phyloP scores from a whole-genome alignment of 352 stramenopile species.

The Phytophthora brassicae region DNA sequence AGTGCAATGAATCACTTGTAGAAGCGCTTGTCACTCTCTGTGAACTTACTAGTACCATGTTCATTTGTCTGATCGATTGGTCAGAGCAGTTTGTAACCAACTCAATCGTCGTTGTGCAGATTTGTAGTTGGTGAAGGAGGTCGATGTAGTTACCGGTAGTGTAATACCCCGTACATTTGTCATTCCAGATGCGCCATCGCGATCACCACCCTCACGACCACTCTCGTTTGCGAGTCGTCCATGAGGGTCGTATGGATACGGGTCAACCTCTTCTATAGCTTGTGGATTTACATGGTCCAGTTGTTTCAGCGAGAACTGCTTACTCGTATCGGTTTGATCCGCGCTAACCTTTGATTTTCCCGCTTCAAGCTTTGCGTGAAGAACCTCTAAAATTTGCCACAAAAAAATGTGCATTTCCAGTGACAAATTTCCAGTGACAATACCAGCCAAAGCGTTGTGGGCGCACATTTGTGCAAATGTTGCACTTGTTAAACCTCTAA shows the following conservation, averaged over 20 bases:
- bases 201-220: constrained; percentile 32
- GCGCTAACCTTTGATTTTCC: constrained; percentile 8
- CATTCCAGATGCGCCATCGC: constrained; percentile 28
- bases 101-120: constrained; percentile 87
- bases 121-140: constrained; percentile 82
- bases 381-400: constrained; percentile 84
- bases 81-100: constrained; percentile 85
- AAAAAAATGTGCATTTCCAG: constrained; percentile 71
- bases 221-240: constrained; percentile 30
- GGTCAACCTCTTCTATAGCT: constrained; percentile 84
- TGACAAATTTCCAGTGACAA: too few species aligned
- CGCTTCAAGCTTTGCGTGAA: too few species aligned
- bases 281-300: constrained; percentile 87
- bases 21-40: neutral
- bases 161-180: constrained; percentile 40
- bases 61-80: constrained; percentile 89
- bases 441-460: constrained; percentile 79
- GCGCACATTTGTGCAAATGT: constrained; percentile 71
- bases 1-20: neutral
- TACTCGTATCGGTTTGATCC: constrained; percentile 5
- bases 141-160: constrained; percentile 91
- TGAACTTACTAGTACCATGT: constrained; percentile 77
- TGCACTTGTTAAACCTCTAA: constrained; percentile 51
- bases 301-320: constrained; percentile 52
- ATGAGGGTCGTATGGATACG: constrained; percentile 74